These are phyloP conservation scores for Picea sitchensis DNA, from an alignment of 75 land plant species.

Conservation along the genomic window DNA sequence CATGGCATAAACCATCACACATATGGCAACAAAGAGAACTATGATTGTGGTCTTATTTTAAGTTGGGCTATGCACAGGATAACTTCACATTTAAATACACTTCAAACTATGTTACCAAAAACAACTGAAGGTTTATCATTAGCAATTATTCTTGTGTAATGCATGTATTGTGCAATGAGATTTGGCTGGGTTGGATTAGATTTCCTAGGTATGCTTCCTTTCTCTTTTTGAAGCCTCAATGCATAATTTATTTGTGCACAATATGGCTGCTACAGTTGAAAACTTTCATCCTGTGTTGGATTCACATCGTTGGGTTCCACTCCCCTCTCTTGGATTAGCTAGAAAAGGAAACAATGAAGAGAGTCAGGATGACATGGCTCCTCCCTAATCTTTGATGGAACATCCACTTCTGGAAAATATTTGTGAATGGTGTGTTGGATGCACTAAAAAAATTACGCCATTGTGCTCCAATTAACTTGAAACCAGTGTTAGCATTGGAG, in stretches of 20 bases:
- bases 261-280: conserved; percentile 82
- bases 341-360: conserved; percentile 52
- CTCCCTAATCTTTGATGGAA: conserved; percentile 90
- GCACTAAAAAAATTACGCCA: conserved; percentile 89
- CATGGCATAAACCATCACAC: conserved; percentile 21
- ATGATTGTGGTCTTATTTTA: conserved; percentile 94
- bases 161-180: conserved; percentile 99
- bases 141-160: conserved; percentile 79
- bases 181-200: conserved; percentile 98
- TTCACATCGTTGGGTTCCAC: conserved; percentile 98
- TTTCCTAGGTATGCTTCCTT: conserved; percentile 88
- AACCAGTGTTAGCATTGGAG: conserved; percentile 66
- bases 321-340: conserved; percentile 80
- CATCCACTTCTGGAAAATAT: conserved; percentile 94
- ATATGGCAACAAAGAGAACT: conserved; percentile 81
- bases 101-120: conserved; percentile 76
- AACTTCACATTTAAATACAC: conserved; percentile 60
- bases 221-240: conserved; percentile 95
- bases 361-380: conserved; percentile 66
- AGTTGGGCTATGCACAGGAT: conserved; percentile 99
- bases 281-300: conserved; percentile 93
- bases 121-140: conserved; percentile 82
- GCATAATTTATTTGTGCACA: conserved; percentile 78
- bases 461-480: conserved; percentile 87
- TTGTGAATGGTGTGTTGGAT: conserved; percentile 94